phyloP scores from a whole-genome alignment of 2,329 filamentous ascomycete genomes.

The Fusarium udum region DNA sequence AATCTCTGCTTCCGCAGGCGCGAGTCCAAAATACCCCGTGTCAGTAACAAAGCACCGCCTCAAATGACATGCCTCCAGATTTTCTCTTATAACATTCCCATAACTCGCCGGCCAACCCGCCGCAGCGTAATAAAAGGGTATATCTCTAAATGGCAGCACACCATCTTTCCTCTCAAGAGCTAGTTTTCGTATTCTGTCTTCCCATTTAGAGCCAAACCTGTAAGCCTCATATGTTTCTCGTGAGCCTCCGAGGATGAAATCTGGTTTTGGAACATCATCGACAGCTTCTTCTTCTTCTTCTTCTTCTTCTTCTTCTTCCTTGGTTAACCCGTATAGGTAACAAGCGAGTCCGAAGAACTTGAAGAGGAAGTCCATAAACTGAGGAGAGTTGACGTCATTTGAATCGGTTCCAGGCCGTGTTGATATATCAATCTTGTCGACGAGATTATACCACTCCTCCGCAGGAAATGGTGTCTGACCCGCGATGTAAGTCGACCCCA shows the following conservation, averaged over 20 bases:
- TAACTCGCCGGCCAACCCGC: neutral
- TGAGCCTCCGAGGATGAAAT: neutral
- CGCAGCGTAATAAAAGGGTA: neutral
- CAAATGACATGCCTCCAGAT: neutral
- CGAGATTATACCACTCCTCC: neutral
- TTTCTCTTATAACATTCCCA: rapidly evolving
- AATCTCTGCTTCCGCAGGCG: neutral
- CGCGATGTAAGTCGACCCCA: neutral
- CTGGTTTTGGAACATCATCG: too few relatives aligned
- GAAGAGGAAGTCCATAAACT: neutral
- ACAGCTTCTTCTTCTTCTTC: neutral
- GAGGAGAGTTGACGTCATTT: rapidly evolving
- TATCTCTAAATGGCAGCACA: neutral
- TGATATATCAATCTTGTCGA: neutral
- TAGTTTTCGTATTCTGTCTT: neutral
- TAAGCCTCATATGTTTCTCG: rapidly evolving
- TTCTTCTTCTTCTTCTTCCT: neutral
- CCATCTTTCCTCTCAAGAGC: neutral
- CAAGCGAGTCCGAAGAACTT: neutral
- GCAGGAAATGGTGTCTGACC: neutral
- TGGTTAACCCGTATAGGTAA: neutral
- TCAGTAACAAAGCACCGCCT: neutral
- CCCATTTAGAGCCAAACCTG: neutral
- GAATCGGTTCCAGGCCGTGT: neutral
- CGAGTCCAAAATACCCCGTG: neutral